phyloP scores from a whole-genome alignment of 2,329 filamentous ascomycete genomes.

The Chalaropsis ovoidea region DNA sequence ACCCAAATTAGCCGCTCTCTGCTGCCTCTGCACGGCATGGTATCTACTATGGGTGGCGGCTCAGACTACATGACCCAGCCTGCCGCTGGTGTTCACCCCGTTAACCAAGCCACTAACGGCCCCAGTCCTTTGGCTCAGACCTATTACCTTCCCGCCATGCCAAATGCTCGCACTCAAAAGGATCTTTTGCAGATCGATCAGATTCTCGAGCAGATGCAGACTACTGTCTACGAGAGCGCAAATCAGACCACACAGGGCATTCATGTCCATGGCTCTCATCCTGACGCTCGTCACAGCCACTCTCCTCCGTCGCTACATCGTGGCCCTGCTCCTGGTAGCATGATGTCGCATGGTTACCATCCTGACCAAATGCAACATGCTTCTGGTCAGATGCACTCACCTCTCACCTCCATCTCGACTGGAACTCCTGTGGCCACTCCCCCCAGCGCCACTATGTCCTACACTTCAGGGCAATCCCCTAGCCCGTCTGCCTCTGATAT shows the following conservation, averaged over 20 bases:
- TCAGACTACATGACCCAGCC: constrained; percentile 46
- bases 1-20: constrained; percentile 82
- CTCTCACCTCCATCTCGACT: constrained; percentile 48
- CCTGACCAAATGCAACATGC: constrained; percentile 30
- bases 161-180: constrained; percentile 81
- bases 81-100: constrained; percentile 35
- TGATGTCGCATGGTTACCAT: constrained; percentile 22
- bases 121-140: constrained; percentile 51
- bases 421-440: constrained; percentile 70
- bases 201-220: constrained; percentile 90
- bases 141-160: constrained; percentile 80
- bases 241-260: constrained; percentile 71
- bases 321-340: constrained; percentile 29
- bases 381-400: constrained; percentile 51
- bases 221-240: constrained; percentile 88
- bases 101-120: constrained; percentile 46
- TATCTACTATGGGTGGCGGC: constrained; percentile 47
- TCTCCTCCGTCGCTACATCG: constrained; percentile 40
- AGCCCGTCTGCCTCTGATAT: constrained; percentile 59
- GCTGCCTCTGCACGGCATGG: constrained; percentile 66
- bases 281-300: constrained; percentile 48
- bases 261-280: constrained; percentile 62
- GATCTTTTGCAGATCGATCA: constrained; percentile 90
- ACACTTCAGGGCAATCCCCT: constrained; percentile 67
- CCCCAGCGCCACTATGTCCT: constrained; percentile 64